Conservation (phyloP, 352 stramenopile species). For the Phytophthora sojae region DNA sequence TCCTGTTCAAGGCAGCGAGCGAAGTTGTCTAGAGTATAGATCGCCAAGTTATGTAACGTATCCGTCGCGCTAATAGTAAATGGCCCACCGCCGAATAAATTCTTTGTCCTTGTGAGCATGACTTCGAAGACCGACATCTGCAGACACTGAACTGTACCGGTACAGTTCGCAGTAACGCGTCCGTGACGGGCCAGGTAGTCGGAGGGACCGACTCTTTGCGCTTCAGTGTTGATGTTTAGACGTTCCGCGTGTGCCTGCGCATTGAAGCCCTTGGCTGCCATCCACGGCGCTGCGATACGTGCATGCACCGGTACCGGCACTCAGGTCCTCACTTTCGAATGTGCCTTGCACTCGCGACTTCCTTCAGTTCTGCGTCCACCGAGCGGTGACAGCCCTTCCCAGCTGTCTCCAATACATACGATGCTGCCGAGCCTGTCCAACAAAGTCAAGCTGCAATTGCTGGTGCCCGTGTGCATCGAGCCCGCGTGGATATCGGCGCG, state of each 20-base stretch:
- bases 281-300: neutral
- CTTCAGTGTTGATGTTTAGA: conserved; percentile 33
- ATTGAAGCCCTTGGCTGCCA: conserved; percentile 13
- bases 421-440: conserved; percentile 41
- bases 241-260: conserved; percentile 19
- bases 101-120: no score
- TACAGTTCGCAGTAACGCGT: no score
- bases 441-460: conserved; percentile 36
- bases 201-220: conserved; percentile 13
- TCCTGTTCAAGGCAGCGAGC: conserved; percentile 28
- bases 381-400: conserved; percentile 28
- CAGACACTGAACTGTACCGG: no score
- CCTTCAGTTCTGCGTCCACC: conserved; percentile 9
- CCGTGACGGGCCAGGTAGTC: no score
- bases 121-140: no score
- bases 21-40: neutral
- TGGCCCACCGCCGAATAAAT: neutral
- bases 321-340: conserved; percentile 26
- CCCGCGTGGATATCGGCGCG: conserved; percentile 33
- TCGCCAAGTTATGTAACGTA: neutral
- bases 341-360: conserved; percentile 22
- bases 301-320: no score
- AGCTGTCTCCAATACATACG: conserved; percentile 6
- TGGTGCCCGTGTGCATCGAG: conserved; percentile 40
- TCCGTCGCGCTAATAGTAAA: neutral